Evolutionary conservation across 2,329 filamentous ascomycete species (phyloP).

Genomic region (Alternaria consortialis): DNA sequence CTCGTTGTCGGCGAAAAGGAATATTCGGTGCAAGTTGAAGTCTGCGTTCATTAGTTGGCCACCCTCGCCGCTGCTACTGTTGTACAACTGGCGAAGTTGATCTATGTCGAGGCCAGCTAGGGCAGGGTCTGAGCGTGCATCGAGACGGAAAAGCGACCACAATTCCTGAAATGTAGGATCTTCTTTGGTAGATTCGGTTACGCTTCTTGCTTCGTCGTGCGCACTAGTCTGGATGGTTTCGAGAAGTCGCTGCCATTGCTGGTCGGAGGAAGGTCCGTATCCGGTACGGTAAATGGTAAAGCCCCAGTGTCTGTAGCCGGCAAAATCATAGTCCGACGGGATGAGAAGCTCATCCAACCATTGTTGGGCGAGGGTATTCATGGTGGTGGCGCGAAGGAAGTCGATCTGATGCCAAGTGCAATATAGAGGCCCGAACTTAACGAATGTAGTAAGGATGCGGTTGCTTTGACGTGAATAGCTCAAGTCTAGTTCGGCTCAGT

Average conservation of each 20-base stretch:
- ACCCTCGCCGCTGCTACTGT: too few relatives aligned
- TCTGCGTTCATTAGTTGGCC: conserved; percentile 21
- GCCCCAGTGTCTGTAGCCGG: conserved; percentile 19
- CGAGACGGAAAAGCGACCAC: conserved; percentile 24
- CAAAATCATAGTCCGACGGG: background rate
- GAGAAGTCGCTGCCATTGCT: conserved; percentile 26
- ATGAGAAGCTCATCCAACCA: background rate
- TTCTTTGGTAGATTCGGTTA: conserved; percentile 1
- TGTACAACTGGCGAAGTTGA: conserved; percentile 25
- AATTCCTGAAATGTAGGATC: conserved; percentile 14
- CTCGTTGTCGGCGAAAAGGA: conserved; percentile 21
- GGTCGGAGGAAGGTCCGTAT: conserved; percentile 20
- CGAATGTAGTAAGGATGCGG: background rate
- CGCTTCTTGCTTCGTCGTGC: background rate
- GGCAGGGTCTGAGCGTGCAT: conserved; percentile 21
- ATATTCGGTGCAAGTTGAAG: conserved; percentile 11
- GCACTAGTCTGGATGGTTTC: conserved; percentile 17
- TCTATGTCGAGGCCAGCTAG: conserved; percentile 19
- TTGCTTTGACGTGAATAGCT: too few relatives aligned
- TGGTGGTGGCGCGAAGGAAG: background rate
- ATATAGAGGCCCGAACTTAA: background rate
- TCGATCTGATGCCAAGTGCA: background rate
- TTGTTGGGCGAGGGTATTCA: background rate
- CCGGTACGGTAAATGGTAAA: conserved; percentile 29
- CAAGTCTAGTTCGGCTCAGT: background rate